phyloP scores from a whole-genome alignment of 2,329 filamentous ascomycete species.

The Fusarium foetens region DNA sequence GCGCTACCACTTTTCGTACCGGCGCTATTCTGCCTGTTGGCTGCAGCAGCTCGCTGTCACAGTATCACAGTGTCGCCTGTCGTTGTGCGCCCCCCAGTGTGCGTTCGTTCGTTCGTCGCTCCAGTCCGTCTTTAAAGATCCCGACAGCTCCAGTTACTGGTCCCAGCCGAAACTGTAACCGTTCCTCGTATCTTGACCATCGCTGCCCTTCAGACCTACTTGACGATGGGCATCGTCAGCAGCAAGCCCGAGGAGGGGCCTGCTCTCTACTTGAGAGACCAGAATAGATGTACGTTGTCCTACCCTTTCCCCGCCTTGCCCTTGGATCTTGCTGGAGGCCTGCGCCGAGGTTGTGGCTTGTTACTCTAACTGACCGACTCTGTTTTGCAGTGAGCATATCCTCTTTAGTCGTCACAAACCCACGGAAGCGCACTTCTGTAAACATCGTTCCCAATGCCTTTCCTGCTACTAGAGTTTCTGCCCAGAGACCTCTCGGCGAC shows the following conservation, averaged over 20 bases:
- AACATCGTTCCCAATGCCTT: constrained; percentile 86
- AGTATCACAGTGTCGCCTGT: constrained; percentile 42
- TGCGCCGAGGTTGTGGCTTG: constrained; percentile 25
- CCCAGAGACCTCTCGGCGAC: constrained; percentile 78
- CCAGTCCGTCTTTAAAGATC: constrained; percentile 42
- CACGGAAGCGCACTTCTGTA: constrained; percentile 79
- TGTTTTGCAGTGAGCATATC: constrained; percentile 80
- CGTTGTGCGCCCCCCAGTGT: constrained; percentile 37
- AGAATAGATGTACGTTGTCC: constrained; percentile 80
- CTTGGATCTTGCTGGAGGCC: constrained; percentile 15
- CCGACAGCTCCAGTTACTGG: constrained; percentile 41
- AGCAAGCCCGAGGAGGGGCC: constrained; percentile 88
- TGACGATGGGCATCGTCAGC: constrained; percentile 88
- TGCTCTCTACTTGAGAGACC: constrained; percentile 86
- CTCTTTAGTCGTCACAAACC: constrained; percentile 82
- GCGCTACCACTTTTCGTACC: constrained; percentile 44
- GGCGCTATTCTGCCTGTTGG: constrained; percentile 39
- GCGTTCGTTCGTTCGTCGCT: constrained; percentile 26
- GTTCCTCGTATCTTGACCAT: constrained; percentile 32
- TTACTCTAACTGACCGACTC: constrained; percentile 35
- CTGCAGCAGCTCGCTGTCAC: constrained; percentile 36
- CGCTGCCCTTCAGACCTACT: constrained; percentile 39
- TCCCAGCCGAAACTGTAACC: constrained; percentile 30
- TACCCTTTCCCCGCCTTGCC: constrained; percentile 23
- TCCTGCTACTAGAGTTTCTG: constrained; percentile 81